phyloP scores from a whole-genome alignment of 2,329 filamentous ascomycete genomes.

The Neofusicoccum cordaticola region DNA sequence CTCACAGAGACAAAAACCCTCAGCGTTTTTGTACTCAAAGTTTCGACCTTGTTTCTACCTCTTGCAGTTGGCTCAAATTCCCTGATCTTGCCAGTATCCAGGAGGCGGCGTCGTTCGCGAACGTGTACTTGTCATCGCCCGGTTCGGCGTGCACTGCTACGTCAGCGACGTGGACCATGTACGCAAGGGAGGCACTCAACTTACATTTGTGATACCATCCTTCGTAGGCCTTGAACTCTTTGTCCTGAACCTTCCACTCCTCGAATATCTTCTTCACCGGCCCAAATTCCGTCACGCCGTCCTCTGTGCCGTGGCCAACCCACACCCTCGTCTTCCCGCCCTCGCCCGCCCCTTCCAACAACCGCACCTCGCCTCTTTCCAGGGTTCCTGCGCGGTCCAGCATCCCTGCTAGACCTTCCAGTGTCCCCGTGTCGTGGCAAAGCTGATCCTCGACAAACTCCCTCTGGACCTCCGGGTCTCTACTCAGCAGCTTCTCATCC shows the following conservation, averaged over 20 bases:
- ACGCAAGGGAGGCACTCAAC: slow-evolving; percentile 21
- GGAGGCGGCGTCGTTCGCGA: slow-evolving; percentile 33
- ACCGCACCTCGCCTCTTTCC: slow-evolving; percentile 52
- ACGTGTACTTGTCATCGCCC: slow-evolving; percentile 32
- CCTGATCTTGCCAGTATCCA: slow-evolving; percentile 36
- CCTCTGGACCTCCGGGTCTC: slow-evolving; percentile 63
- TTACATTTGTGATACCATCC: slow-evolving; percentile 72
- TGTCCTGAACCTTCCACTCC: slow-evolving; percentile 59
- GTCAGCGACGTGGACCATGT: not conserved
- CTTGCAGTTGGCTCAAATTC: slow-evolving; percentile 27
- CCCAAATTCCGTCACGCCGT: slow-evolving; percentile 65
- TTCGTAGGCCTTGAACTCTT: slow-evolving; percentile 69
- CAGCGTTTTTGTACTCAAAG: slow-evolving; percentile 23
- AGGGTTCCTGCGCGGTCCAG: slow-evolving; percentile 69
- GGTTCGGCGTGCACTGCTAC: slow-evolving; percentile 37
- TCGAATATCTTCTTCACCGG: slow-evolving; percentile 65
- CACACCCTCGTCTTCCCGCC: slow-evolving; percentile 63
- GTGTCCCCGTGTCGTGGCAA: slow-evolving; percentile 78
- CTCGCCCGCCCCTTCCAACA: slow-evolving; percentile 43
- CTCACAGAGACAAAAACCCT: not conserved
- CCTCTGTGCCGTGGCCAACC: slow-evolving; percentile 73
- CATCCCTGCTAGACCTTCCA: slow-evolving; percentile 76
- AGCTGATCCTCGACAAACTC: slow-evolving; percentile 65
- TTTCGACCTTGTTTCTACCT: slow-evolving; percentile 32
- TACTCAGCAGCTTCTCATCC: slow-evolving; percentile 61